Evolutionary conservation across 2,329 filamentous ascomycete genomes (phyloP).

Genomic region (Cladophialophora yegresii): DNA sequence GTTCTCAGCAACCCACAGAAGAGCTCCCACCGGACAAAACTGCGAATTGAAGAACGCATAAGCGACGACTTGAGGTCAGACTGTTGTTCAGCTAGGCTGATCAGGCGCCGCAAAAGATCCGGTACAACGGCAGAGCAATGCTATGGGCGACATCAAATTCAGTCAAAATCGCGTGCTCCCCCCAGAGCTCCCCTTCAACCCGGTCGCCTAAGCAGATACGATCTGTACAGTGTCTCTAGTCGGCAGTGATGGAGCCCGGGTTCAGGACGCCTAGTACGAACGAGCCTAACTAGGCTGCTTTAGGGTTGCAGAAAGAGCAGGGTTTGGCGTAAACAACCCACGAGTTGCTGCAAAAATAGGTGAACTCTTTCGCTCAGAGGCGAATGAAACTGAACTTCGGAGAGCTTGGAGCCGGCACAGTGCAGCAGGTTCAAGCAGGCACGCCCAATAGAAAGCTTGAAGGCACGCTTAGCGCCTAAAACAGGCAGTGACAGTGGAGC

Average conservation of each 20-base stretch:
- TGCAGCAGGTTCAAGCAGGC: constrained; percentile 20
- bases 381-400: constrained; percentile 13
- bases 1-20: background rate
- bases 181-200: background rate
- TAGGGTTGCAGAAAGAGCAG: constrained; percentile 27
- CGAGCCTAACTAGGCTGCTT: constrained; percentile 20
- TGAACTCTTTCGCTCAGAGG: constrained; percentile 8
- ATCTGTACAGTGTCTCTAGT: constrained; percentile 1
- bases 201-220: background rate
- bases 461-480: constrained; percentile 20
- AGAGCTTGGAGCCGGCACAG: constrained; percentile 21
- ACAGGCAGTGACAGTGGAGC: constrained; percentile 19
- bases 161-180: constrained; percentile 1
- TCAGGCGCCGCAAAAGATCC: background rate
- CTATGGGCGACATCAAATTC: background rate
- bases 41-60: background rate
- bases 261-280: constrained; percentile 7
- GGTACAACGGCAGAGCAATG: background rate
- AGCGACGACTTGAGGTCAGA: constrained; percentile 13
- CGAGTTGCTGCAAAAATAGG: constrained; percentile 11
- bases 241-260: constrained; percentile 14
- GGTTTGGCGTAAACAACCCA: constrained; percentile 26
- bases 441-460: constrained; percentile 13
- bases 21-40: background rate
- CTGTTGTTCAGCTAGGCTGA: background rate